phyloP scores from a whole-genome alignment of 2,329 filamentous ascomycete genomes.

The Periglandula ipomoeae region DNA sequence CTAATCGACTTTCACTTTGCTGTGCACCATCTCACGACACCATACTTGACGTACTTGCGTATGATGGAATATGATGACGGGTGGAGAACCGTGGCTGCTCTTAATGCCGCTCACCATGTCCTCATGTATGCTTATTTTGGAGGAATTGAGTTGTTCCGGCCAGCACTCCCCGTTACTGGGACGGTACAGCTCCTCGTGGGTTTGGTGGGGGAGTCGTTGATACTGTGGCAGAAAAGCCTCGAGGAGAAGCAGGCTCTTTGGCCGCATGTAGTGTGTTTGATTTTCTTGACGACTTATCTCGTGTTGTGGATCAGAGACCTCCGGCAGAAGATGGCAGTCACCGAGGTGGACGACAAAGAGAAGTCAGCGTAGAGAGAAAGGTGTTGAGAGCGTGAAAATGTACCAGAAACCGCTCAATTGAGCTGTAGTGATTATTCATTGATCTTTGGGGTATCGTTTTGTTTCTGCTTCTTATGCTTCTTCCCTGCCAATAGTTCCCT shows the following conservation, averaged over 20 bases:
- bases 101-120: constrained; percentile 20
- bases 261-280: constrained; percentile 1
- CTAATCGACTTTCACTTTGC: constrained; percentile 12
- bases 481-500: constrained; percentile 40
- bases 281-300: constrained; percentile 5
- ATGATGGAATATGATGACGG: constrained; percentile 13
- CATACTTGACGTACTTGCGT: constrained; percentile 20
- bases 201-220: constrained; percentile 6
- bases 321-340: not conserved
- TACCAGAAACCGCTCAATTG: too few relatives aligned
- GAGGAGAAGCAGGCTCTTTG: not conserved
- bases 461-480: constrained; percentile 30
- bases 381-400: not conserved
- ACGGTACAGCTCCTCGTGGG: constrained; percentile 8
- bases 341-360: not conserved
- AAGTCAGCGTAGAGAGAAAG: not conserved
- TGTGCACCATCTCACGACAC: constrained; percentile 21
- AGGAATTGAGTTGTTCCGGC: constrained; percentile 9
- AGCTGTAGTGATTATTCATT: not conserved
- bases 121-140: constrained; percentile 21
- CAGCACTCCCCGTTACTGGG: constrained; percentile 8
- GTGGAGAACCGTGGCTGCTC: constrained; percentile 18
- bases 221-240: constrained; percentile 4
- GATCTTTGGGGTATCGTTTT: constrained; percentile 11
- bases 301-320: not conserved